These are phyloP conservation scores for Maudiozyma turicensis DNA, from an alignment of 805 yeast species.

Conservation along the genomic window DNA sequence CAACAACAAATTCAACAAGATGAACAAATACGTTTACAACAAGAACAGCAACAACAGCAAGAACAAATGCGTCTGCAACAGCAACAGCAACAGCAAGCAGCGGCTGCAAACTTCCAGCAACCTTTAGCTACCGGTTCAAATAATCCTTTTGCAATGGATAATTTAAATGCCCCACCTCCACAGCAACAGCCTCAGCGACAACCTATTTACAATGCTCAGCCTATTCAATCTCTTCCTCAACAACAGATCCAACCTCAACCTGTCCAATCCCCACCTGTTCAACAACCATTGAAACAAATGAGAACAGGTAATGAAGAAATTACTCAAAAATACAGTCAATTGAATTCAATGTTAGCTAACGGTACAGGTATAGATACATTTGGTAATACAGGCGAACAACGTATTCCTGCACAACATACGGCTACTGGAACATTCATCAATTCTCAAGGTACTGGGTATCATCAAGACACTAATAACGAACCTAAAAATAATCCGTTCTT, in stretches of 20 bases:
- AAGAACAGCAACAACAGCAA: constrained; percentile 18
- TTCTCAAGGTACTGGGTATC: constrained; percentile 79
- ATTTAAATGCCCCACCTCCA: constrained; percentile 5
- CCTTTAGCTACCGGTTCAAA: constrained; percentile 66
- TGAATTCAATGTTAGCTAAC: constrained; percentile 67
- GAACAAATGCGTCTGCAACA: constrained; percentile 27
- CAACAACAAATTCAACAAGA: constrained; percentile 4
- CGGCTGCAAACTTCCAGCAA: constrained; percentile 19
- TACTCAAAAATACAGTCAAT: constrained; percentile 54
- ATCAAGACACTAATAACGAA: constrained; percentile 33
- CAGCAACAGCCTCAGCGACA: constrained; percentile 2
- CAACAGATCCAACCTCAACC: background rate
- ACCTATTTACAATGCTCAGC: no score
- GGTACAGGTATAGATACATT: constrained; percentile 93
- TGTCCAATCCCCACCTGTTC: constrained; percentile 5
- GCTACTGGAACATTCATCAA: constrained; percentile 70
- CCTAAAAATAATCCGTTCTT: constrained; percentile 34
- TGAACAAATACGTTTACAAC: constrained; percentile 1
- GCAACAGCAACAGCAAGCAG: constrained; percentile 9
- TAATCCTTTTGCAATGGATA: constrained; percentile 59
- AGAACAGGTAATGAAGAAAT: constrained; percentile 47
- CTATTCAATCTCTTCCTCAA: background rate
- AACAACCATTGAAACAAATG: constrained; percentile 36
- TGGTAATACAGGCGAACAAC: constrained; percentile 34
- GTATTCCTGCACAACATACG: constrained; percentile 91